Conservation (phyloP, 2,329 filamentous ascomycete genomes). For the Cladosporium sp. region DNA sequence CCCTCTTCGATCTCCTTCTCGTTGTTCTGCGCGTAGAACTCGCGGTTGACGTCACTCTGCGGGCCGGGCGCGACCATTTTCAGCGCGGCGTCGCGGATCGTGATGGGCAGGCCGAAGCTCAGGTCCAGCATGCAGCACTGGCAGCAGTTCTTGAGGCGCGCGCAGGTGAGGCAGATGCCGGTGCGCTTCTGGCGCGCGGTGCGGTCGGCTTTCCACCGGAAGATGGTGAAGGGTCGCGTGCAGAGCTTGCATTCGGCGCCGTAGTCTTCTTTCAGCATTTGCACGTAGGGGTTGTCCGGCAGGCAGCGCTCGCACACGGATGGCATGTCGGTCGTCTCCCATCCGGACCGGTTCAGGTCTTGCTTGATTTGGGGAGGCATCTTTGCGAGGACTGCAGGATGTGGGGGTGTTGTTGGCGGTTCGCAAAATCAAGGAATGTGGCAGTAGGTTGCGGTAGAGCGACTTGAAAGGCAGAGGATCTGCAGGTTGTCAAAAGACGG, state of each 20-base stretch:
- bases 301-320: constrained; percentile 90
- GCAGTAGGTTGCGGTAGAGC: too few relatives aligned
- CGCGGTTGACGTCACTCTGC: constrained; percentile 85
- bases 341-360: constrained; percentile 90
- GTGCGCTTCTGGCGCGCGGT: constrained; percentile 89
- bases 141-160: constrained; percentile 96
- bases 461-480: too few relatives aligned
- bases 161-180: constrained; percentile 94
- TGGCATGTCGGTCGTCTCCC: constrained; percentile 90
- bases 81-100: constrained; percentile 89
- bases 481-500: too few relatives aligned
- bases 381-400: constrained; percentile 10
- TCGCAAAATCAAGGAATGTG: too few relatives aligned
- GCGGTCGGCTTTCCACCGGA: constrained; percentile 90
- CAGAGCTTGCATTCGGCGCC: constrained; percentile 70
- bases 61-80: constrained; percentile 98
- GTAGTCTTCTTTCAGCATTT: constrained; percentile 98
- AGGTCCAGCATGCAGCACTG: constrained; percentile 99
- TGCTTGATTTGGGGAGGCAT: constrained; percentile 95
- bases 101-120: constrained; percentile 90
- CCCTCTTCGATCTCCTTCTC: constrained; percentile 94
- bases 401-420: too few relatives aligned
- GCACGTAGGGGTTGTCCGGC: constrained; percentile 94
- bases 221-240: constrained; percentile 92
- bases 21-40: constrained; percentile 97